Base-by-base conservation (phyloP, 208 protist species). In the Naegleria fowleri region DNA sequence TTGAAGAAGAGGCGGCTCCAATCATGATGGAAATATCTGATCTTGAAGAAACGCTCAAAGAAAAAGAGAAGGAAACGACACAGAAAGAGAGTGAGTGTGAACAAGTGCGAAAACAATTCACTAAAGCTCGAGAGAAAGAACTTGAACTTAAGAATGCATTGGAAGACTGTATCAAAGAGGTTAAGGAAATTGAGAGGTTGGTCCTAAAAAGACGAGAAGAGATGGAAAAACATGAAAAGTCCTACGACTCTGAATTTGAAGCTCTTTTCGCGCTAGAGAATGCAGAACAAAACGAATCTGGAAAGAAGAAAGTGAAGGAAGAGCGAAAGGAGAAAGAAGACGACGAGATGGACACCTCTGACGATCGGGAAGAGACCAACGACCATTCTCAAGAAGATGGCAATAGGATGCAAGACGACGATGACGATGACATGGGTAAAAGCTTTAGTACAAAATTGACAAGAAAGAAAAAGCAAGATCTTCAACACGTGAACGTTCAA, bases 121-220 rank as follows among this genome's bases (percentile, higher is more conserved):
- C 59, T 36, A 40, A 33, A 4, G 52, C 59, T 33, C n/a, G 92
- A 51, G 33, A 33, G 16, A 84, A 40, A n/a, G 91, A 94, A 86
- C 48, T 93, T 52, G 91, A 93, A 9, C 43, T 94, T 33, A 89
- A 92, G n/a, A 83, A 93, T 40, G 13, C 94, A 84, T 58, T 97
- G 5, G 95, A 97, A 55, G 95, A 98, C 90, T 94, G 96, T 88
- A 92, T 96, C 91, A 94, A 95, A 40, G 96, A 96, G 90, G 94
- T 94, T 9, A 95, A 97, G 92, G 94, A 94, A 19, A 93, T 96
- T 91, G 88, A 93, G 25, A 94, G 94, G 15, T 95, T 96, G 88
- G 95, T 97, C 55, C 95, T 95, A 7, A 95, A 97, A 87, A 93
- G 94, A 39, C 91, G 96, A 88, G 94, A 96, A 92, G 95, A 97